phyloP scores from a whole-genome alignment of 805 yeast genomes.

The Phaffomyces thermotolerans region DNA sequence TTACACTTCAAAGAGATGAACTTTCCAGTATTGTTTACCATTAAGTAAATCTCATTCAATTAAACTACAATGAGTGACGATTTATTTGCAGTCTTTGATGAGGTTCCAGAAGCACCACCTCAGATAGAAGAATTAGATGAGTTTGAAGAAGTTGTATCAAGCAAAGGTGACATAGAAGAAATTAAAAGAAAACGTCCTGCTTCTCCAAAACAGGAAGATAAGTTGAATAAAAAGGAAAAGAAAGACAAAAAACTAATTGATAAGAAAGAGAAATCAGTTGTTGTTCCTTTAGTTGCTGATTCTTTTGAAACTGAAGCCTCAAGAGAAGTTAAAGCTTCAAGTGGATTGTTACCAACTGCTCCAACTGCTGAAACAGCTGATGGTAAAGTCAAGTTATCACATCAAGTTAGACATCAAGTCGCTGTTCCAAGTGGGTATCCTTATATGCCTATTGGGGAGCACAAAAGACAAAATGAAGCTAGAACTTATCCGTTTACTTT shows the following conservation, averaged over 20 bases:
- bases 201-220: slow-evolving; percentile 10
- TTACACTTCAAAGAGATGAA: too few species aligned
- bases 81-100: slow-evolving; percentile 56
- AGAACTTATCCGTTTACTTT: slow-evolving; percentile 85
- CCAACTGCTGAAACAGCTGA: slow-evolving; percentile 22
- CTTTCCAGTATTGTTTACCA: neutral
- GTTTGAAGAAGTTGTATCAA: slow-evolving; percentile 1
- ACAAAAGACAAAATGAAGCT: slow-evolving; percentile 71
- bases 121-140: slow-evolving; percentile 9
- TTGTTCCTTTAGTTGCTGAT: slow-evolving; percentile 76
- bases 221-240: slow-evolving; percentile 13
- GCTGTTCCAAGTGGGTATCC: slow-evolving; percentile 91
- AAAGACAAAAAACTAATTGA: slow-evolving; percentile 27
- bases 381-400: slow-evolving; percentile 63
- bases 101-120: slow-evolving; percentile 36
- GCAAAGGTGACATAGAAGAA: slow-evolving; percentile 10
- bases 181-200: slow-evolving; percentile 20
- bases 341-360: slow-evolving; percentile 49
- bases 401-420: slow-evolving; percentile 96
- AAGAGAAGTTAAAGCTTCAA: slow-evolving; percentile 78
- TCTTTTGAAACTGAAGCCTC: slow-evolving; percentile 84
- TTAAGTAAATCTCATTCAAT: neutral
- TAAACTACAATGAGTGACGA: slow-evolving; percentile 34
- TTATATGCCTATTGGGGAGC: slow-evolving; percentile 83
- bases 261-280: slow-evolving; percentile 37